phyloP scores from a whole-genome alignment of 2,329 filamentous ascomycete species.

The Colletotrichum orchidophilum region DNA sequence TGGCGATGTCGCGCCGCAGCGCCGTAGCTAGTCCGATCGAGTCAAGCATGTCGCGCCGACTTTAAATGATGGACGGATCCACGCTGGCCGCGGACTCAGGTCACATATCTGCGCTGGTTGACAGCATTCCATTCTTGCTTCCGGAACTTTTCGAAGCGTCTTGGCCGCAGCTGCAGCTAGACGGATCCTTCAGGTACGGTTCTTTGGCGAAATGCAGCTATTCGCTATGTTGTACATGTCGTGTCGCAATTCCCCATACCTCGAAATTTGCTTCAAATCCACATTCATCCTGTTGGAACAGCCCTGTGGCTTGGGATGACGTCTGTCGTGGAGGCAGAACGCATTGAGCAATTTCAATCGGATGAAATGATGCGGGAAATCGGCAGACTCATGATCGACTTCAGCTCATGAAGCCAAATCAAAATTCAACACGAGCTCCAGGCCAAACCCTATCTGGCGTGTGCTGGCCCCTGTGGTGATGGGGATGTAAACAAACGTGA shows the following conservation, averaged over 20 bases:
- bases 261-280: slow-evolving; percentile 7
- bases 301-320: slow-evolving; percentile 21
- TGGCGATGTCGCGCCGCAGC: background rate
- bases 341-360: slow-evolving; percentile 33
- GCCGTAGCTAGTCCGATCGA: background rate
- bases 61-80: background rate
- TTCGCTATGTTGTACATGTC: slow-evolving; percentile 1
- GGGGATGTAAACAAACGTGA: slow-evolving; percentile 27
- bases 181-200: background rate
- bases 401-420: slow-evolving; percentile 14
- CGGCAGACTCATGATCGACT: slow-evolving; percentile 26
- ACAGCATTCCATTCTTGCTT: slow-evolving; percentile 20
- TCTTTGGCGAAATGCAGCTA: background rate
- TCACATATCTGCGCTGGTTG: no score
- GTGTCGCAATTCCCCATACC: background rate
- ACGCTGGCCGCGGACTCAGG: slow-evolving; percentile 6
- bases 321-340: slow-evolving; percentile 27
- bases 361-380: slow-evolving; percentile 22
- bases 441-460: slow-evolving; percentile 17
- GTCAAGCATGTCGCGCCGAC: background rate
- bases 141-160: slow-evolving; percentile 25
- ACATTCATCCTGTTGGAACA: background rate
- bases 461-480: slow-evolving; percentile 2
- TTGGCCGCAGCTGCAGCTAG: slow-evolving; percentile 30
- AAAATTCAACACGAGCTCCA: slow-evolving; percentile 19